Conservation (phyloP, 345 rosid species). For the Stellera chamaejasme region DNA sequence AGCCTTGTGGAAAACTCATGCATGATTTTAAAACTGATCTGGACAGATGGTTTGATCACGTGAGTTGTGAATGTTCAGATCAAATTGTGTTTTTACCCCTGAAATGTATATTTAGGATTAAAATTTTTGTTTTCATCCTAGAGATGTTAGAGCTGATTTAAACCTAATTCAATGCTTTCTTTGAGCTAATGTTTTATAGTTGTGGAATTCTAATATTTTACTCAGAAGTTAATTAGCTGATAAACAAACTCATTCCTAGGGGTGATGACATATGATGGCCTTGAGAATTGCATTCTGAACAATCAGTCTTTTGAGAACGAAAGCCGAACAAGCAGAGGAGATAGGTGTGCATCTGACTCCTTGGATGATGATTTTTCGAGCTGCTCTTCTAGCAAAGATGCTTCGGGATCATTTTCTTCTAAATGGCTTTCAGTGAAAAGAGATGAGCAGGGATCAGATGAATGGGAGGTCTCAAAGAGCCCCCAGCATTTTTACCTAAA, state of each 20-base stretch:
- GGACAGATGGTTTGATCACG: too few species aligned
- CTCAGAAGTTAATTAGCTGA: conserved; percentile 1
- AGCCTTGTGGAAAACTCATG: too few species aligned
- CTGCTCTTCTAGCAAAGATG: conserved; percentile 96
- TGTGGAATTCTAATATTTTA: background rate
- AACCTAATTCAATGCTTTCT: too few species aligned
- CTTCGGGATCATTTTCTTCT: conserved; percentile 73
- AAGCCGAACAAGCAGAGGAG: conserved; percentile 77
- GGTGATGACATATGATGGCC: conserved; percentile 77
- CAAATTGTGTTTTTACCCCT: too few species aligned
- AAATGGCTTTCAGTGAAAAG: conserved; percentile 58
- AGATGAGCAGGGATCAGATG: conserved; percentile 44
- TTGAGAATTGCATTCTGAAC: conserved; percentile 74
- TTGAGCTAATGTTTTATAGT: too few species aligned
- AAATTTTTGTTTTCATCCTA: too few species aligned
- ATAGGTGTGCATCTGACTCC: conserved; percentile 67
- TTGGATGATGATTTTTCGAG: conserved; percentile 74
- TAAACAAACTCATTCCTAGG: conserved; percentile 30
- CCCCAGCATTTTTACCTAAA: conserved; percentile 43
- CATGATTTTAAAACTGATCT: too few species aligned
- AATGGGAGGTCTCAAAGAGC: conserved; percentile 50
- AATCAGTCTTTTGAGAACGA: conserved; percentile 75
- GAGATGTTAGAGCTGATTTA: too few species aligned
- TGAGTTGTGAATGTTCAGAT: too few species aligned
- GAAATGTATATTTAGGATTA: too few species aligned